Conservation (phyloP, 2,329 filamentous ascomycete genomes). For the Cercospora beticola region DNA sequence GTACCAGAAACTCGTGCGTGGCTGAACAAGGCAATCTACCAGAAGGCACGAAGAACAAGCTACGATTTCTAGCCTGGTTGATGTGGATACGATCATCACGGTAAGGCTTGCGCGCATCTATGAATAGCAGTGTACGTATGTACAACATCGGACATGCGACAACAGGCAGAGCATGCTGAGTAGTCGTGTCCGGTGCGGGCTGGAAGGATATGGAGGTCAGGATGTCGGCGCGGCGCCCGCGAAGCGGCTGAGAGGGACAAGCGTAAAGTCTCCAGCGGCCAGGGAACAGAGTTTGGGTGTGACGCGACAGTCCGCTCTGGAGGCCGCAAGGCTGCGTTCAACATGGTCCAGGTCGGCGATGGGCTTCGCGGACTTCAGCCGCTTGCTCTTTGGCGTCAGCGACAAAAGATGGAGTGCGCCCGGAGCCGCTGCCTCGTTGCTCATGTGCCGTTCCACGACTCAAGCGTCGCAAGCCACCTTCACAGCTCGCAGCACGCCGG, state of each 20-base stretch:
- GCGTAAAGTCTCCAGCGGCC: neutral
- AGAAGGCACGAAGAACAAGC: neutral
- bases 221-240: neutral
- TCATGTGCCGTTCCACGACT: neutral
- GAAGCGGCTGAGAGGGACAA: neutral
- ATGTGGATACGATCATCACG: neutral
- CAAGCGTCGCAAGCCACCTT: neutral
- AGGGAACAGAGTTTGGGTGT: neutral
- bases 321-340: neutral
- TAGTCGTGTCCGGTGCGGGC: neutral
- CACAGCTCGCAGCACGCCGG: neutral
- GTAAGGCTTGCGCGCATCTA: neutral
- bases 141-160: neutral
- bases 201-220: neutral
- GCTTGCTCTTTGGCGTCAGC: neutral
- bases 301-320: neutral
- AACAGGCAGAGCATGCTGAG: neutral
- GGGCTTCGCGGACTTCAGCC: neutral
- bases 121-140: neutral
- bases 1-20: neutral
- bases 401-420: neutral
- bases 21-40: neutral
- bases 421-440: neutral
- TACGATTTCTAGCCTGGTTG: neutral
- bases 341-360: neutral